phyloP scores from a whole-genome alignment of 805 yeast species.

The Pichia insulana region DNA sequence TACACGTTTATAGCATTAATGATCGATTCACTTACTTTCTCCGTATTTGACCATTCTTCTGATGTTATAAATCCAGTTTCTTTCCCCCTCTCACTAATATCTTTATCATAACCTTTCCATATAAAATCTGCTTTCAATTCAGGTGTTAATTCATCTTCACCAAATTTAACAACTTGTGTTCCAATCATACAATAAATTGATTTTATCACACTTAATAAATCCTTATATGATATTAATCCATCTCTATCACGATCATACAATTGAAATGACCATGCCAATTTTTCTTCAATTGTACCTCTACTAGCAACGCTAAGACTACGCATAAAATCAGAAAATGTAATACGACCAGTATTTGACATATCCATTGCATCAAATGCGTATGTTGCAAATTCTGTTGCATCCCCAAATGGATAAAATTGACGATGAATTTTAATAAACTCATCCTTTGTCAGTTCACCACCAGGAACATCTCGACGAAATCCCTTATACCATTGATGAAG shows the following conservation, averaged over 20 bases:
- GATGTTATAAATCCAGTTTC: constrained; percentile 25
- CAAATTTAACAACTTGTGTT: constrained; percentile 70
- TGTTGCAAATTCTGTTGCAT: constrained; percentile 84
- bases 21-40: constrained; percentile 70
- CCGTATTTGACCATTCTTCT: constrained; percentile 77
- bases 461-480: constrained; percentile 86
- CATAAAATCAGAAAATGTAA: constrained; percentile 89
- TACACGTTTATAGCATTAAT: constrained; percentile 61
- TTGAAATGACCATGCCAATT: constrained; percentile 81
- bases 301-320: constrained; percentile 80
- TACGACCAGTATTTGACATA: constrained; percentile 64
- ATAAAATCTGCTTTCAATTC: constrained; percentile 79
- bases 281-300: constrained; percentile 78
- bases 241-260: constrained; percentile 76
- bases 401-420: constrained; percentile 98
- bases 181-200: constrained; percentile 96
- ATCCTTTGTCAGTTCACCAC: constrained; percentile 75
- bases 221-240: constrained; percentile 68
- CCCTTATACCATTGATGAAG: constrained; percentile 99
- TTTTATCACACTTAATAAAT: constrained; percentile 68
- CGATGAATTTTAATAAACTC: constrained; percentile 89
- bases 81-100: constrained; percentile 59
- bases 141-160: constrained; percentile 88
- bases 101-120: constrained; percentile 36
- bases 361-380: constrained; percentile 87